Conservation (phyloP, 1,284 basidiomycete species). For the Fomes fomentarius region DNA sequence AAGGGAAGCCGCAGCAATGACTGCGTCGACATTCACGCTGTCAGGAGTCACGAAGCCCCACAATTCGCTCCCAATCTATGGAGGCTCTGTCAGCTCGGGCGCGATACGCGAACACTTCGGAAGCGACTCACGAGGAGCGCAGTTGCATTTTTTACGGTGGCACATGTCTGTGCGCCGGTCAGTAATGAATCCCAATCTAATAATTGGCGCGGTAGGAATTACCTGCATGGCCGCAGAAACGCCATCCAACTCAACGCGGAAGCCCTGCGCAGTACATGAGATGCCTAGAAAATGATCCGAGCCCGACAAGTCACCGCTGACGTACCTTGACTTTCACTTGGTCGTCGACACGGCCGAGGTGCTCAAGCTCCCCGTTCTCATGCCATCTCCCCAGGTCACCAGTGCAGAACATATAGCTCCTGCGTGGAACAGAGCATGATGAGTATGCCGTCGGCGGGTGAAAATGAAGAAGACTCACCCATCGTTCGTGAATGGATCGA, state of each 20-base stretch:
- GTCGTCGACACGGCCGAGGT: conserved; percentile 60
- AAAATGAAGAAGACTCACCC: conserved; percentile 38
- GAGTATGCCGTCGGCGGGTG: conserved; percentile 2
- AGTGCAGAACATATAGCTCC: conserved; percentile 62
- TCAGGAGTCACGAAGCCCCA: conserved; percentile 59
- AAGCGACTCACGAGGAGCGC: conserved; percentile 42
- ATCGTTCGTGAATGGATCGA: conserved; percentile 53
- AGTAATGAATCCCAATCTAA: too few relatives aligned
- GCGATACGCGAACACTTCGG: too few relatives aligned
- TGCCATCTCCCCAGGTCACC: conserved; percentile 61
- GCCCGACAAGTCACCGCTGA: conserved; percentile 23
- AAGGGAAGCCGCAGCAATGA: conserved; percentile 46
- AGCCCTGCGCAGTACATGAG: conserved; percentile 43
- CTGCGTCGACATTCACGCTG: conserved; percentile 41
- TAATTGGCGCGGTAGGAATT: conserved; percentile 11
- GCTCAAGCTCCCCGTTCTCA: conserved; percentile 53
- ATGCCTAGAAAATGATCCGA: neutral
- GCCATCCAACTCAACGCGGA: conserved; percentile 64
- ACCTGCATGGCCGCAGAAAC: conserved; percentile 63
- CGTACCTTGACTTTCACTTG: conserved; percentile 58
- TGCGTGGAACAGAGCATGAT: conserved; percentile 45
- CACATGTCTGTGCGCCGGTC: conserved; percentile 48
- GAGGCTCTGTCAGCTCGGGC: neutral
- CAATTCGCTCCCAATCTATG: conserved; percentile 47
- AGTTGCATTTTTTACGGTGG: conserved; percentile 48